Base-by-base conservation (phyloP, 2,329 filamentous ascomycete species). In the Penicillium olsonii region DNA sequence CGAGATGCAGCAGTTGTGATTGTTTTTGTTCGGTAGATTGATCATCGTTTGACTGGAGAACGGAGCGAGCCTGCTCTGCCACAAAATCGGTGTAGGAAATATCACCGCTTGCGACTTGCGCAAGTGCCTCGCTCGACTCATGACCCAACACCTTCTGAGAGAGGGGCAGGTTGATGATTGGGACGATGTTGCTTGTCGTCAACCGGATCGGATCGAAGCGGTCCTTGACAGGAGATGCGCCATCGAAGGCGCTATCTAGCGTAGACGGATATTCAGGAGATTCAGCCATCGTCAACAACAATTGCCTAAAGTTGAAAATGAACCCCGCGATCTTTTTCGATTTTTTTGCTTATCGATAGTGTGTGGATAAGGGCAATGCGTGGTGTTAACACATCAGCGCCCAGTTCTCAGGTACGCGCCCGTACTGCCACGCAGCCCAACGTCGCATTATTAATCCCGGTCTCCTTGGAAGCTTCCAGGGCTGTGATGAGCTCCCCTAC, bases 1-100 rank as follows among this genome's bases (percentile, higher is more conserved):
- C 88, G 27, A 87, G 74, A 37, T 82, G 74, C 45, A 84, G 55
- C 7, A 78, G 53, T 41, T 71, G 68, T 5, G 73, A 74, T 42
- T 69, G 63, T 43, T 58, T 58, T 55, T 68, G 63, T 47, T 63
- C 59, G 11, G 46, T 34, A 38, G 48, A 65, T 39, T 58, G 56
- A 35, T 52, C 65, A 42, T 58, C 59, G 41, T 29, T 44, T 14
- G 48, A 48, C 42, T 60, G 49, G 3, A 67, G 55, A 17, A 54
- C 44, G 10, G 60, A 54, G 33, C 64, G 61, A 6, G 65, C 61
- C 54, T 71, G 66, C 27, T 66, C 62, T 20, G 68, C 56, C 10
- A 76, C 52, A 24, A 72, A 70, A 18, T 65, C 58, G 6, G 70
- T 69, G 47, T 71, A 71, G 6, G 70, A 68, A 8, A 61, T 61